phyloP scores from a whole-genome alignment of 768 basidiomycete species.

The Boletus eberwhitei region DNA sequence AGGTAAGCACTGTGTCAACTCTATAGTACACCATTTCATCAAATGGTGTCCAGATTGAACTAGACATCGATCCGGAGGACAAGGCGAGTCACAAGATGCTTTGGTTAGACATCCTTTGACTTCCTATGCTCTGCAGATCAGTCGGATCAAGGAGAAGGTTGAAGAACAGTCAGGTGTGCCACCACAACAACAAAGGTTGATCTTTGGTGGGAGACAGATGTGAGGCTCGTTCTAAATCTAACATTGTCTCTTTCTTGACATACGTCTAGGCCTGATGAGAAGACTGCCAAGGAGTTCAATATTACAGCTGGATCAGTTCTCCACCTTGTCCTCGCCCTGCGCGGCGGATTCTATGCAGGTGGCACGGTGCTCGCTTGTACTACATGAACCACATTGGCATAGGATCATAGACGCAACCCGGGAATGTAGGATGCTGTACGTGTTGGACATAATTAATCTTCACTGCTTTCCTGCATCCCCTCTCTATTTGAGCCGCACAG shows the following conservation, averaged over 20 bases:
- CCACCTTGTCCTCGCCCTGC: constrained; percentile 92
- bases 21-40: constrained; percentile 3
- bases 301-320: constrained; percentile 83
- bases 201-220: constrained; percentile 93
- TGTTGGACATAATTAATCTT: constrained; percentile 23
- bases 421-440: neutral
- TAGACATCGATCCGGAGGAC: constrained; percentile 90
- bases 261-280: constrained; percentile 76
- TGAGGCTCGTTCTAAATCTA: constrained; percentile 37
- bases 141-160: constrained; percentile 94
- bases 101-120: neutral
- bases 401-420: constrained; percentile 20
- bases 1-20: constrained; percentile 48
- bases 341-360: constrained; percentile 66
- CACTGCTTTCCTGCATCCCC: constrained; percentile 10
- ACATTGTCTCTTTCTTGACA: neutral
- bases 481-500: neutral
- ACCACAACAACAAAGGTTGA: constrained; percentile 91
- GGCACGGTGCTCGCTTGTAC: constrained; percentile 6
- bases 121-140: constrained; percentile 52
- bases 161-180: constrained; percentile 99
- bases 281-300: constrained; percentile 81
- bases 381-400: constrained; percentile 17
- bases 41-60: constrained; percentile 65
- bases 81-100: constrained; percentile 47